Base-by-base conservation (phyloP, 2,329 filamentous ascomycete species). In the Ophiostoma sp. region DNA sequence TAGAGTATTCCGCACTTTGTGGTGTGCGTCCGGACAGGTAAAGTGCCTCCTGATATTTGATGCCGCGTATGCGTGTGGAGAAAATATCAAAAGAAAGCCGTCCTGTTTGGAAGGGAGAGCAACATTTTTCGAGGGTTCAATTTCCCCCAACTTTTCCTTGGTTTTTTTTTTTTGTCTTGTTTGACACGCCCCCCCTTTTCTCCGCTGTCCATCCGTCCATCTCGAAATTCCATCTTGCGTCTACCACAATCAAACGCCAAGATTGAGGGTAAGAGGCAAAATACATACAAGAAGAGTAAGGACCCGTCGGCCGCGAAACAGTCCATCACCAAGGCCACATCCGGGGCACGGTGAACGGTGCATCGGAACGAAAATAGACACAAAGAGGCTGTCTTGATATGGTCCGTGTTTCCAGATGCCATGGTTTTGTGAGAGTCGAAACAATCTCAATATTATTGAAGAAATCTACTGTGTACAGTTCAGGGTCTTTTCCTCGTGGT, bases 41-140 rank as follows among this genome's bases (percentile, higher is more conserved):
- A 64, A 25, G 33, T 15, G n/a, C 61, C n/a, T 28, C n/a, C 19
- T 28, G 64, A 68, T 19, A 50, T 33, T 68, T 33, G 64, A 68
- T 68, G 64, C 39, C 64, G 64, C 64, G 42, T 68, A 50, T 50
- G 64, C 64, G 17, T 68, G 64, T 68, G 64, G 64, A 68, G 64
- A 22, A 68, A 68, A 19, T n/a, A 66, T 11, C 17, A 59, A 55
- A 25, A 55, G 22, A 52, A 12, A 55, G 19, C 61, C 11, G n/a
- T 42, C 28, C 36, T 9, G n/a, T 48, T 45, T 12, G 61, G 36
- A 42, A 42, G 61, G n/a, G 59, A 64, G 33, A 64, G 59, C 59
- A 64, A 25, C 19, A 64, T 64, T 42, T 42, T 25, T 9, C 7
- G 22, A 45, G 61, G 8, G 25, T 22, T 45, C 25, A 68, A 55